Base-by-base conservation (phyloP, 495 filamentous ascomycete genomes). In the Podospora pseudoanserina region DNA sequence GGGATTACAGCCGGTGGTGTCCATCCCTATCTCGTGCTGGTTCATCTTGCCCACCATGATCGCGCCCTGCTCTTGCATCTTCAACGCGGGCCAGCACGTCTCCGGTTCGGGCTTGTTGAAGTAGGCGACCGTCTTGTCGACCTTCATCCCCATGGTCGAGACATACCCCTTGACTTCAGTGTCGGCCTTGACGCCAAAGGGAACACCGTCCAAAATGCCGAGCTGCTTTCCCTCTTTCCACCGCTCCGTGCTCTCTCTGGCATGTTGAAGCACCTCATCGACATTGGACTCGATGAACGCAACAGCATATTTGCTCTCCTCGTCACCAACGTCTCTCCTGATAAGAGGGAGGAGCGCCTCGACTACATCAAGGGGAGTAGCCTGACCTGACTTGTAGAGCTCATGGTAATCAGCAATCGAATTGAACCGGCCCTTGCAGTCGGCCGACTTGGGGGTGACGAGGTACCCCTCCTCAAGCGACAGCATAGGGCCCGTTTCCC, bases 181-280 rank as follows among this genome's bases (percentile, higher is more conserved):
- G 73, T 97, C 93, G 77, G 97, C 94, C 78, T 93, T 97, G 60
- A 97, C 87, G 1, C 90, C 92, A 58, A 97, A 86, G 0, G 93
- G 93, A 16, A 97, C 85, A 6, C 94, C 94, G 69, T 97, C 94
- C 6, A 97, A 80, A 0, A 90, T 76, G 2, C 90, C 83, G 0
- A 91, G 77, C 16, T 89, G 80, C 60, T 80, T 82, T 0, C 90
- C 90, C 15, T 84, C 81, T 65, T 86, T 84, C 72, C 90, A 96
- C 26, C 93, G 81, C 68, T 83, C 76, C 2, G 91, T 90, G 1
- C 91, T 93, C 9, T 85, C 90, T 70, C 83, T 81, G 1, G 93
- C 93, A 4, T 91, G 90, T 7, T 82, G 82, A 6, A 86, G 80
- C 1, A 92, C 87, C 32, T 83, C 75, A 3, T 91, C 87, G 16